Base-by-base conservation (phyloP, 352 stramenopile genomes). In the Pelagophyceae sp. region DNA sequence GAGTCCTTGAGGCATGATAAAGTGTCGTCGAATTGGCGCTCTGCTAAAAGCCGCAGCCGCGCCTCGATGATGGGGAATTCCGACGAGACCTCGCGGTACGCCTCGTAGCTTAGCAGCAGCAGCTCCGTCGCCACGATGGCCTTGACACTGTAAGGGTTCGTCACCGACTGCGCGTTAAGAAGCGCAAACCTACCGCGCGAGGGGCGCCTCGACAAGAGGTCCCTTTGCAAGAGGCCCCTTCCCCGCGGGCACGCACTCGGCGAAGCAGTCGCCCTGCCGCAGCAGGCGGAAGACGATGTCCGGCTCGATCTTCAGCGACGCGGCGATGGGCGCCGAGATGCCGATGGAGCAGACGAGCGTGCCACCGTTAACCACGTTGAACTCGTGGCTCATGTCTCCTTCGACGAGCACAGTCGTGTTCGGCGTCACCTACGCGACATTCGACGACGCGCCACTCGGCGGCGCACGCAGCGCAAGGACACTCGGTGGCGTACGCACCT, bases 331-430 rank as follows among this genome's bases (percentile, higher is more conserved):
- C 15, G 15, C 25, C 15, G 15, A 6, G 54, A 63, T 63, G 54
- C 54, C 15, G 54, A 63, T 15, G 15, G 54, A 31, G 15, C 15
- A 63, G 11, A n/a, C 75, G 54, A 78, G 51, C 15, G 37, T 51
- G 17, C 75, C 75, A 2, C 50, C 51, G 19, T n/a, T 45, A 23
- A 78, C 65, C 58, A 78, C 61, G 75, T 78, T 76, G 38, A 78
- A 64, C 20, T 78, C 75, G 75, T 78, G 51, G 75, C 75, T 60
- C n/a, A 78, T 37, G 29, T 54, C 54, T 1, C 33, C 58, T 33
- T 75, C 74, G 61, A 29, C 58, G 45, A 78, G 25, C n/a, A n/a
- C n/a, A n/a, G n/a, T n/a, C n/a, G n/a, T n/a, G n/a, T n/a, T n/a
- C n/a, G n/a, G n/a, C n/a, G n/a, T n/a, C n/a, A n/a, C n/a, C n/a